Evolutionary conservation across 2,329 filamentous ascomycete genomes (phyloP).

Genomic region (Thielaviopsis populi): DNA sequence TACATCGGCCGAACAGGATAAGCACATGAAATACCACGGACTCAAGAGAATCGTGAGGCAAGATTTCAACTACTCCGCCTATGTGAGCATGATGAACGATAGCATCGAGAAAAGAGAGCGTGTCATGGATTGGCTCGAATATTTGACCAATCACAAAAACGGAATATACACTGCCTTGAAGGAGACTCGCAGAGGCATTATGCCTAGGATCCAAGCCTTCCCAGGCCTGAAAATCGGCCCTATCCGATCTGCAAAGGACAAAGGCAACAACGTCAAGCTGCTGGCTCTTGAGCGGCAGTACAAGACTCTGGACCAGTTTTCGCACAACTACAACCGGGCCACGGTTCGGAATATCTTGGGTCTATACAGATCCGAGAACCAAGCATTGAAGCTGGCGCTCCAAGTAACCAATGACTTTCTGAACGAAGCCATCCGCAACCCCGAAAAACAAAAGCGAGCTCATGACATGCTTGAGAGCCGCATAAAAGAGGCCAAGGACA

Average conservation of each 20-base stretch:
- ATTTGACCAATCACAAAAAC: neutral
- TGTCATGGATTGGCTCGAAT: neutral
- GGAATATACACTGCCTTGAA: neutral
- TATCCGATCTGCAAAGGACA: neutral
- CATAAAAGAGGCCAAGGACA: neutral
- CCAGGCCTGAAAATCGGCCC: too few relatives aligned
- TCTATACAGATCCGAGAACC: neutral
- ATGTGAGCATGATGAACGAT: neutral
- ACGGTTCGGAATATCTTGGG: neutral
- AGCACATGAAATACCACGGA: neutral
- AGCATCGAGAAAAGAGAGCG: neutral
- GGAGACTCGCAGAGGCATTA: neutral
- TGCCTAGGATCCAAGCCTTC: neutral
- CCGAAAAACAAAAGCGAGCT: neutral
- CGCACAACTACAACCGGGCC: neutral
- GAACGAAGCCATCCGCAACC: neutral
- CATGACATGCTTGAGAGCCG: neutral
- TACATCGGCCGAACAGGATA: neutral
- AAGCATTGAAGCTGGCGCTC: neutral
- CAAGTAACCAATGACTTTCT: neutral
- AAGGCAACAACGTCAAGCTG: neutral
- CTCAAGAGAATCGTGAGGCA: neutral
- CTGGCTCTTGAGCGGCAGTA: neutral
- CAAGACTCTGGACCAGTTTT: neutral
- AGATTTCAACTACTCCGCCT: neutral